Percentiles rank a stretch among this genome's conserved stretches.
Evolutionary conservation across 768 basidiomycete genomes (phyloP).

Genomic region (Mycena venus): DNA sequence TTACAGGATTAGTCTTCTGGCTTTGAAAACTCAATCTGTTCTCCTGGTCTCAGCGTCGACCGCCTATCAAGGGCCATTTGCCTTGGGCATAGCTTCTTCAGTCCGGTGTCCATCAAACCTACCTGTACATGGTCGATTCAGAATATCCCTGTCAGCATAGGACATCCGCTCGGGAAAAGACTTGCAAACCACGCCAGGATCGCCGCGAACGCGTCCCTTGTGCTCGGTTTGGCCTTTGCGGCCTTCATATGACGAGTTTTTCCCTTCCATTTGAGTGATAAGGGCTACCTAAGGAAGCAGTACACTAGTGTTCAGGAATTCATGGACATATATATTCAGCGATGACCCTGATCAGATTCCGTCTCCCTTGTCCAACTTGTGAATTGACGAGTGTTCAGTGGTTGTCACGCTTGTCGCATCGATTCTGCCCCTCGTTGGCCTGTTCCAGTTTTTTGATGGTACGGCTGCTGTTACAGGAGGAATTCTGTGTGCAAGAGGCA

Average conservation of each 20-base stretch:
- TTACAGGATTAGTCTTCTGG: not conserved
- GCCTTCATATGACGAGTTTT: not conserved
- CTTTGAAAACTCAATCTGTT: not conserved
- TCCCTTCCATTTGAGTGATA: no score
- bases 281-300: not conserved
- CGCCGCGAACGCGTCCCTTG: not conserved
- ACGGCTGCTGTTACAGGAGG: not conserved
- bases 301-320: not conserved
- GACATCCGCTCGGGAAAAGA: not conserved
- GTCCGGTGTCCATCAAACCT: not conserved
- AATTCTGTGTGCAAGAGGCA: not conserved
- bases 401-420: not conserved
- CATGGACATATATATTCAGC: not conserved
- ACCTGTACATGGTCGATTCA: no score
- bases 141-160: not conserved
- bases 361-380: no score
- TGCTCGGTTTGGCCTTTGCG: not conserved
- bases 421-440: not conserved
- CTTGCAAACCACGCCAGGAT: not conserved
- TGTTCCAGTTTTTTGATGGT: conserved; percentile 1
- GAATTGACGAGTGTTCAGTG: not conserved
- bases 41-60: not conserved
- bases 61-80: not conserved
- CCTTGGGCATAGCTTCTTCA: not conserved
- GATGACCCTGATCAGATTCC: not conserved